Evolutionary conservation across 1,139 yeast genomes (phyloP), one percentile per base, ranked within the genome.

Genomic region (Geotrichum macrosporum): DNA sequence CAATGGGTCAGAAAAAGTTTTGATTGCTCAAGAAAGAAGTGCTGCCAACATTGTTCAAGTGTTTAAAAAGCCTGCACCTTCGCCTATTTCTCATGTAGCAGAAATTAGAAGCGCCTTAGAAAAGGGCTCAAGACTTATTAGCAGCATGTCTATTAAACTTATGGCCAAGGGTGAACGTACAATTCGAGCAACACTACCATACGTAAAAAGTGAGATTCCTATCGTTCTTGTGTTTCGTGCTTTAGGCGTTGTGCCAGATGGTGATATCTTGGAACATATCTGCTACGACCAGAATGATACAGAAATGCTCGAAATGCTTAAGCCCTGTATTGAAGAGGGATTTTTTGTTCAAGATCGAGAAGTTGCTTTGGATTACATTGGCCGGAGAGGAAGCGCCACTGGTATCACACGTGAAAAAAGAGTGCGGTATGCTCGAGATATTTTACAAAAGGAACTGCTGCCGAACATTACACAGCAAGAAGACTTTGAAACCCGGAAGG

Each of bases 261-360:
- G 98, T 66, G 99, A 94, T 72, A 94, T 92, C 61, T 74, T 94
- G 59, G 97, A 92, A 68, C 98, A 92, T 67, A 92, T 92, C 51
- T 94, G 98, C 72, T 94, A 89, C 66, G 99, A 92, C 68, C 89
- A 89, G 50, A 85, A 84, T 58, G 99, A 92, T 72, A 89, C 97
- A 96, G 98, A 92, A 70, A 94, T 94, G 98, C 77, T 92, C 69
- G 99, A 94, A 71, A 87, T 92, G 94, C 76, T 94, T 63, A 94
- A 92, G 67, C 98, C 99, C 3, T 92, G 98, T 77, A 95, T 94
- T 54, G 99, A 94, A 68, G 98, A 94, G 72, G 98, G 96, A 50
- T 94, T 92, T 67, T 94, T 92, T 44, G 89, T 94, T 53, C 98
- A 94, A 71, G 97, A 94, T 65, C 82, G 95, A 64, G 98, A 92